Conservation (phyloP, 2,329 filamentous ascomycete species). For the Nannizziopsis barbatae region DNA sequence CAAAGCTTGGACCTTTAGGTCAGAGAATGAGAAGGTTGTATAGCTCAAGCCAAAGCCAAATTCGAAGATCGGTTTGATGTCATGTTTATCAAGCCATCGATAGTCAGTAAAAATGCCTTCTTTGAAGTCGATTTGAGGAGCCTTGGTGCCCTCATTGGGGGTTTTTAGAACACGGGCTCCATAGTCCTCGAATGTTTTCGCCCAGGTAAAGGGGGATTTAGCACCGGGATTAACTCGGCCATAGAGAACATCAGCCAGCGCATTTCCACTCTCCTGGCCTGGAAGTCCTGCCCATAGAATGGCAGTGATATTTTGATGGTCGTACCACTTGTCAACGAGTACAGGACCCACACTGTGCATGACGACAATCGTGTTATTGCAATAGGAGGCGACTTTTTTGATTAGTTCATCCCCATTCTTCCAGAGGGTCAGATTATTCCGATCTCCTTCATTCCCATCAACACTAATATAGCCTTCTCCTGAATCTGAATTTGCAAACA, state of each 20-base stretch:
- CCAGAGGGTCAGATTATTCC: conserved; percentile 89
- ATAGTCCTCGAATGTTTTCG: conserved; percentile 42
- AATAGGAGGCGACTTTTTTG: conserved; percentile 62
- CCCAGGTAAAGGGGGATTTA: conserved; percentile 53
- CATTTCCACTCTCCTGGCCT: conserved; percentile 64
- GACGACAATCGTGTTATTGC: conserved; percentile 83
- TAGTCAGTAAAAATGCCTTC: conserved; percentile 53
- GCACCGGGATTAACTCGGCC: conserved; percentile 53
- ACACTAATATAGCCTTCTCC: conserved; percentile 80
- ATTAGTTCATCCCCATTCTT: conserved; percentile 68
- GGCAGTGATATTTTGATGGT: conserved; percentile 58
- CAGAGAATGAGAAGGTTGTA: conserved; percentile 47
- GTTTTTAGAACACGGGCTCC: conserved; percentile 47
- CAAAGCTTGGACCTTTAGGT: conserved; percentile 41
- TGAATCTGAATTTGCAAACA: conserved; percentile 79
- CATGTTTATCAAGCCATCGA: conserved; percentile 40
- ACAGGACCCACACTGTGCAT: conserved; percentile 79
- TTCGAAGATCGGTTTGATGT: conserved; percentile 47
- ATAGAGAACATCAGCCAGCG: conserved; percentile 62
- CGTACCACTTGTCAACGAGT: conserved; percentile 52
- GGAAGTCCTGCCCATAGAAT: conserved; percentile 66
- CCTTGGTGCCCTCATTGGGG: conserved; percentile 45
- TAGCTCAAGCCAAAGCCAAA: conserved; percentile 52
- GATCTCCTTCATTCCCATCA: conserved; percentile 75
- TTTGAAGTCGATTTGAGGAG: conserved; percentile 49